Evolutionary conservation across 371 early-diverging fungal genomes (phyloP).

Genomic region (Mycotypha africana): DNA sequence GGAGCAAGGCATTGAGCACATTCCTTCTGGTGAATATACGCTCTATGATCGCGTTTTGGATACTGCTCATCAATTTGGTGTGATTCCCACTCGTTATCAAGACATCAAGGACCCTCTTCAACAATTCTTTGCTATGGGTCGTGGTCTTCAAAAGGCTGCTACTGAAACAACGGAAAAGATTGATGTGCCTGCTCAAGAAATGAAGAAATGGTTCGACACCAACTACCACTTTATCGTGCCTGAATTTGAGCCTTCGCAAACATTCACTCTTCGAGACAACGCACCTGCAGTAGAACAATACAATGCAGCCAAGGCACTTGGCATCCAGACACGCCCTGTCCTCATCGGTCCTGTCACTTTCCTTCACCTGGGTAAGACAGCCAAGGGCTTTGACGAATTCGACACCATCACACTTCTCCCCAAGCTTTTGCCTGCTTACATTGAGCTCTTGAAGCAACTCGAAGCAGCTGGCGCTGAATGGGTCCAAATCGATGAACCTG

Average conservation of each 20-base stretch:
- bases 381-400: conserved; percentile 59
- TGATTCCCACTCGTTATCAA: conserved; percentile 74
- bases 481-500: conserved; percentile 93
- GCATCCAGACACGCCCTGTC: conserved; percentile 89
- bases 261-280: conserved; percentile 67
- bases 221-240: conserved; percentile 94
- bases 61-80: conserved; percentile 72
- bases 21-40: conserved; percentile 94
- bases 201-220: conserved; percentile 97
- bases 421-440: conserved; percentile 75
- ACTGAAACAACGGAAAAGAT: conserved; percentile 59
- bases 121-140: conserved; percentile 96
- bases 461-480: conserved; percentile 85
- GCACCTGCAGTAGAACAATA: conserved; percentile 74
- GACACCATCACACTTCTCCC: conserved; percentile 70
- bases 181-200: conserved; percentile 93
- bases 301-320: conserved; percentile 88
- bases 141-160: conserved; percentile 81
- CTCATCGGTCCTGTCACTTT: conserved; percentile 90
- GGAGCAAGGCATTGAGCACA: conserved; percentile 72
- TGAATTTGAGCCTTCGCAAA: conserved; percentile 73
- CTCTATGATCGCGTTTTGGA: conserved; percentile 95
- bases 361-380: conserved; percentile 80
- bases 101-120: conserved; percentile 60
- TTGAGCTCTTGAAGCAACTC: conserved; percentile 70